Evolutionary conservation across 1,139 yeast species (phyloP).

Genomic region (Geotrichum carabidarum): DNA sequence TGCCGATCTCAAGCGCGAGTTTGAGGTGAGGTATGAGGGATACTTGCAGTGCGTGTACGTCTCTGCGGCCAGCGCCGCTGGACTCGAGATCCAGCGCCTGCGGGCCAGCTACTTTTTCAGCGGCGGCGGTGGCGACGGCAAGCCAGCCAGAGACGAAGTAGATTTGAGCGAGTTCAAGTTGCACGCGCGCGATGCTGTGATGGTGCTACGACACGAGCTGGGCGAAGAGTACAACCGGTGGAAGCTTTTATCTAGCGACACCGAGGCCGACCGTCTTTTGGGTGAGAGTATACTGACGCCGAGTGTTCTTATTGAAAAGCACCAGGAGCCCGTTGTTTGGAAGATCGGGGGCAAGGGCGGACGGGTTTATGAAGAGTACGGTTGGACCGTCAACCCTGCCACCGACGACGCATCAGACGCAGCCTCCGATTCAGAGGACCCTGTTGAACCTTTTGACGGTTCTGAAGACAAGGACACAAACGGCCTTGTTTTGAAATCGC

Average conservation of each 20-base stretch:
- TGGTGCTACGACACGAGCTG: conserved; percentile 22
- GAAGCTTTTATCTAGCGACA: conserved; percentile 1
- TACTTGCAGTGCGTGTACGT: conserved; percentile 47
- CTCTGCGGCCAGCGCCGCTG: conserved; percentile 45
- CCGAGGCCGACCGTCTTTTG: not conserved
- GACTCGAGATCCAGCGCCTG: conserved; percentile 21
- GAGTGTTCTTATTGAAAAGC: conserved; percentile 13
- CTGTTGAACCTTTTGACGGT: not conserved
- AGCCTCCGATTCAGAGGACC: too few species aligned
- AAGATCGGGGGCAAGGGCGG: not conserved
- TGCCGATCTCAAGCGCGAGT: conserved; percentile 63
- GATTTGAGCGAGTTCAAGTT: conserved; percentile 18
- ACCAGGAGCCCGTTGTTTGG: conserved; percentile 13
- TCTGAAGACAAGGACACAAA: too few species aligned
- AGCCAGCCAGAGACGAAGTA: too few species aligned
- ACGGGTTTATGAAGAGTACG: too few species aligned
- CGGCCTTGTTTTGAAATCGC: not conserved
- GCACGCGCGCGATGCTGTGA: conserved; percentile 42
- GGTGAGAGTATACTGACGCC: conserved; percentile 14
- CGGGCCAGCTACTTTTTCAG: conserved; percentile 11
- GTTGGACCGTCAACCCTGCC: too few species aligned
- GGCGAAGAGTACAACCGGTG: conserved; percentile 19
- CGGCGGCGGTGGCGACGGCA: conserved; percentile 20
- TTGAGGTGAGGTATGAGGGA: conserved; percentile 66
- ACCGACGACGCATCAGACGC: too few species aligned